phyloP scores from a whole-genome alignment of 2,329 filamentous ascomycete genomes.

The Fusarium mexicanum region DNA sequence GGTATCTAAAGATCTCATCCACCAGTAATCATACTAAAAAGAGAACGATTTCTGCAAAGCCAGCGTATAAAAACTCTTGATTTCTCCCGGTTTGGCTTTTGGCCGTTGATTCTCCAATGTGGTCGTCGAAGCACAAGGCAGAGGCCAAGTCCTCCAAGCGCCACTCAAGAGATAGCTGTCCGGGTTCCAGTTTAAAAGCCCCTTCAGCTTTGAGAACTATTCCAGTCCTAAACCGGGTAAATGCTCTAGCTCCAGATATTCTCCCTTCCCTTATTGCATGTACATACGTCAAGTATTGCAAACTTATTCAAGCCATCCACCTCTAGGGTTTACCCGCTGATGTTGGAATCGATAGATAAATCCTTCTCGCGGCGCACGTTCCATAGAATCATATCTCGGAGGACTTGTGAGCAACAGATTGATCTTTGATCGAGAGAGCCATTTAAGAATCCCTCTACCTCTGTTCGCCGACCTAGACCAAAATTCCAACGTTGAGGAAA shows the following conservation, averaged over 20 bases:
- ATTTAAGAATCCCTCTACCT: neutral
- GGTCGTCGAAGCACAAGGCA: neutral
- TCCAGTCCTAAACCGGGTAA: neutral
- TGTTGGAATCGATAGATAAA: neutral
- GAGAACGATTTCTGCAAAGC: too few species aligned
- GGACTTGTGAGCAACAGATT: neutral
- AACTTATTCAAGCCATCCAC: too few species aligned
- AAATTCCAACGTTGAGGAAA: fast-evolving
- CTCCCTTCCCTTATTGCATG: neutral
- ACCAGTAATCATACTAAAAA: neutral
- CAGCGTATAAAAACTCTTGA: too few species aligned
- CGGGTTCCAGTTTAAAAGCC: neutral
- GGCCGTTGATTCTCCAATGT: neutral
- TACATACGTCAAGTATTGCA: neutral
- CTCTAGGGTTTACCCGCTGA: neutral
- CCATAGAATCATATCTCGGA: neutral
- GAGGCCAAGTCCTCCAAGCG: neutral
- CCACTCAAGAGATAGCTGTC: neutral
- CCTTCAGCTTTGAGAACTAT: neutral
- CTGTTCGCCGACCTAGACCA: neutral
- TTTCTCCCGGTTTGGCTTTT: too few species aligned
- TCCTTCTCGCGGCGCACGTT: neutral
- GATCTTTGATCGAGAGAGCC: fast-evolving
- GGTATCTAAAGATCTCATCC: neutral
- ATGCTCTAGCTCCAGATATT: neutral